phyloP scores from a whole-genome alignment of 2,329 filamentous ascomycete genomes.

The Talaromyces sp. region DNA sequence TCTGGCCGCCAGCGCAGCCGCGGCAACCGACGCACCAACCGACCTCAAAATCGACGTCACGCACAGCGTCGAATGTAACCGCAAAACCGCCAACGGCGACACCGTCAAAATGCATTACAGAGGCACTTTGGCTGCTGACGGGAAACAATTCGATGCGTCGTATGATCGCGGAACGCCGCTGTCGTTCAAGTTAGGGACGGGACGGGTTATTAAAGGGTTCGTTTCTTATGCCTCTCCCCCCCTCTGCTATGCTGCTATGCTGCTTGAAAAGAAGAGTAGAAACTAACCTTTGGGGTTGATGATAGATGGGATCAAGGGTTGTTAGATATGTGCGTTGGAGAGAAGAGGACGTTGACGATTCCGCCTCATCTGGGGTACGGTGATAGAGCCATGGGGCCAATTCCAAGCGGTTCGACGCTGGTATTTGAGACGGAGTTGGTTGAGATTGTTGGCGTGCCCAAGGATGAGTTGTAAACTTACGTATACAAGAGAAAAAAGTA shows the following conservation, averaged over 20 bases:
- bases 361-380: constrained; percentile 86
- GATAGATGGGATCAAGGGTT: constrained; percentile 82
- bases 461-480: constrained; percentile 40
- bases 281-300: too few species aligned
- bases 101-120: constrained; percentile 81
- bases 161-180: constrained; percentile 75
- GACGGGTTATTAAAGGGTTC: constrained; percentile 84
- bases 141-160: constrained; percentile 75
- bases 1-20: constrained; percentile 15
- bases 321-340: constrained; percentile 89
- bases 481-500: neutral
- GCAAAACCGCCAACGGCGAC: constrained; percentile 72
- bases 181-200: constrained; percentile 69
- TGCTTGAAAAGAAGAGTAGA: too few species aligned
- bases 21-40: constrained; percentile 30
- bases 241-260: too few species aligned
- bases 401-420: constrained; percentile 74
- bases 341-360: constrained; percentile 84
- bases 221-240: constrained; percentile 27
- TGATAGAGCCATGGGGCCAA: constrained; percentile 67
- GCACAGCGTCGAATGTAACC: constrained; percentile 67
- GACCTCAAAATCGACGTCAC: constrained; percentile 72
- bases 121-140: constrained; percentile 69
- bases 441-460: constrained; percentile 67
- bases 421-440: constrained; percentile 91